Conservation (phyloP, 2,329 filamentous ascomycete genomes). For the Pestalotiopsis sp. region DNA sequence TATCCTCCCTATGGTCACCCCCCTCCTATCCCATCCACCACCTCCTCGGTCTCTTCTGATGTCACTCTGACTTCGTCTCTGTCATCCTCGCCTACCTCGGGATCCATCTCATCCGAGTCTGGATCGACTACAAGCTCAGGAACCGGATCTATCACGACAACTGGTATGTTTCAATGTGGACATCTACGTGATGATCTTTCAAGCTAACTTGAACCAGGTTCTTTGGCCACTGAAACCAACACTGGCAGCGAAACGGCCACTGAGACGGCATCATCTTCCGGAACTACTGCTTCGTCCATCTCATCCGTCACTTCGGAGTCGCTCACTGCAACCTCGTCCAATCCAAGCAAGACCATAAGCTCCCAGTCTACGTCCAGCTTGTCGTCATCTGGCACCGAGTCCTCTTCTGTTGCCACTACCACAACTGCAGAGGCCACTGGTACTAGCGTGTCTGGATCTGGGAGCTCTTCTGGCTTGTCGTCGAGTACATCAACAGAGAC, state of each 20-base stretch:
- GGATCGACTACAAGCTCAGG: background rate
- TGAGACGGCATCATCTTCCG: background rate
- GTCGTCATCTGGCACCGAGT: background rate
- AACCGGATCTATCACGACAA: background rate
- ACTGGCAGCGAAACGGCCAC: background rate
- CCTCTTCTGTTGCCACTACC: background rate
- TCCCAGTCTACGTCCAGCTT: background rate
- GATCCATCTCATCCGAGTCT: background rate
- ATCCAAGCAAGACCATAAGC: background rate
- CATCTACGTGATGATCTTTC: too few species aligned
- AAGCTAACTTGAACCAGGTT: background rate
- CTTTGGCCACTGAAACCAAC: background rate
- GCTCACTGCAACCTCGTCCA: background rate
- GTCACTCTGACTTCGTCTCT: background rate
- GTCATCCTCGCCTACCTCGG: background rate
- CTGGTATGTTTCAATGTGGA: background rate
- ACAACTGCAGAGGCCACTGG: background rate
- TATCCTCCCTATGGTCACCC: conserved; percentile 13
- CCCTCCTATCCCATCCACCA: background rate
- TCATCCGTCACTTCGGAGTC: background rate
- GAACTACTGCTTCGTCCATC: background rate
- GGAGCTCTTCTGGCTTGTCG: background rate
- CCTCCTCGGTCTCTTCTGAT: background rate
- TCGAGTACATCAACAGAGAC: background rate
- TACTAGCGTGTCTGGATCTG: background rate